Evolutionary conservation across 164 flowering plant genomes (phyloP).

Genomic region (Piper betle): DNA sequence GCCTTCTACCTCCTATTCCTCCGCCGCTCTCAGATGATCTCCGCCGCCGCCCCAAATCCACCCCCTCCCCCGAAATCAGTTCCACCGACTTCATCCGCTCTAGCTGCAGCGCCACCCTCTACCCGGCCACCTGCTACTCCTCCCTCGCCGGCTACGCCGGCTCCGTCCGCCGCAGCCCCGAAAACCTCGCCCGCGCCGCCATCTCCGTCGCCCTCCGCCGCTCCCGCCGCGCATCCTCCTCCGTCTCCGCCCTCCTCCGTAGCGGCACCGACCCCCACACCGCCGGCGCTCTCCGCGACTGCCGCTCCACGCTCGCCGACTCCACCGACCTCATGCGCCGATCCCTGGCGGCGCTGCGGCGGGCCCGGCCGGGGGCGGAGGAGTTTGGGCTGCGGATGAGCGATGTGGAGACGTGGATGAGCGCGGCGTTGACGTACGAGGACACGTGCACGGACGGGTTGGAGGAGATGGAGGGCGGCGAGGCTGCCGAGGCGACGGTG

Average conservation of each 20-base stretch:
- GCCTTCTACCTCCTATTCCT: too few species aligned
- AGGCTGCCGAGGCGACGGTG: slow-evolving; percentile 26
- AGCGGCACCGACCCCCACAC: background rate
- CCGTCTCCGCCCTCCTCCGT: background rate
- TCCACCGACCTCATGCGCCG: slow-evolving; percentile 54
- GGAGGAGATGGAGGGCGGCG: too few species aligned
- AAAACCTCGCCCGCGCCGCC: background rate
- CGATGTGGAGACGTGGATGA: too few species aligned
- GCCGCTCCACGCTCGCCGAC: slow-evolving; percentile 41
- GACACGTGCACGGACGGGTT: slow-evolving; percentile 85
- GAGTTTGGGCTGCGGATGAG: slow-evolving; percentile 45
- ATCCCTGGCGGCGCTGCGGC: slow-evolving; percentile 51
- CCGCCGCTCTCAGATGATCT: too few species aligned
- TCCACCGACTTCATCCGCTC: background rate
- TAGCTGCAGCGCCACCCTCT: background rate
- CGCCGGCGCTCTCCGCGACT: slow-evolving; percentile 52
- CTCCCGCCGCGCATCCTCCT: background rate
- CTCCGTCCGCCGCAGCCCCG: background rate
- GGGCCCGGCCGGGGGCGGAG: slow-evolving; percentile 12
- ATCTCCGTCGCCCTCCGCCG: slow-evolving; percentile 2
- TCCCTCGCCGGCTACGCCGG: background rate
- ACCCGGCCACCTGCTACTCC: background rate
- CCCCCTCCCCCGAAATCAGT: too few species aligned
- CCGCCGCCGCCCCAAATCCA: too few species aligned
- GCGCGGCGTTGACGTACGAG: slow-evolving; percentile 76